Percentiles rank a stretch among this genome's conserved stretches.
These are phyloP conservation scores for Microcos paniculata DNA, from an alignment of 345 rosid genomes.

Conservation along the genomic window DNA sequence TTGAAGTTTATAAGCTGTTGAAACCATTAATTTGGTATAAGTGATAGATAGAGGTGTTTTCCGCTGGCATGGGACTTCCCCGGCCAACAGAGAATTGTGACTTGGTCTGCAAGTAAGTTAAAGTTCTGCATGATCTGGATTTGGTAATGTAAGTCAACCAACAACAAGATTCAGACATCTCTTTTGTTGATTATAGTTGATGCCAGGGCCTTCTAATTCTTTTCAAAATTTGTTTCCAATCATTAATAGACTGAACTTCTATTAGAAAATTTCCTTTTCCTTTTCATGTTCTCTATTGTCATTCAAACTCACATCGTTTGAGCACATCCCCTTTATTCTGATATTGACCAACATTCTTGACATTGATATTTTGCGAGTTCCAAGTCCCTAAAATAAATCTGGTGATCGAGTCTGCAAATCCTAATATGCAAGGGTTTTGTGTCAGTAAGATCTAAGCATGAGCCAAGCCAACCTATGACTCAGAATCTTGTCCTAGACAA, in stretches of 20 bases:
- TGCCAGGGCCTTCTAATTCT: not conserved
- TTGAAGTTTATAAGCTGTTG: not conserved
- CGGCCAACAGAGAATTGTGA: not conserved
- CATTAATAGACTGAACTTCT: not conserved
- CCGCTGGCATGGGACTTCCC: not conserved
- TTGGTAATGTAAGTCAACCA: constrained; percentile 3
- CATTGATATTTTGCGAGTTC: not conserved
- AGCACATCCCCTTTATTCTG: not conserved
- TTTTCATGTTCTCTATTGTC: not conserved
- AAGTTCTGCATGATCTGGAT: not conserved
- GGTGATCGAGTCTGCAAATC: not conserved
- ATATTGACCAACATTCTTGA: not conserved
- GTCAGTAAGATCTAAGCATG: not conserved
- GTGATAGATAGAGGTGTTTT: not conserved
- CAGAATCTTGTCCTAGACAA: not conserved
- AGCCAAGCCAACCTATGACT: not conserved
- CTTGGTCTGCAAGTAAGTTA: constrained; percentile 9
- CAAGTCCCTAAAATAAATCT: not conserved
- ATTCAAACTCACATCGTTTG: not conserved
- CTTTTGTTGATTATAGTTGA: not conserved
- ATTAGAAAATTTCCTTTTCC: not conserved
- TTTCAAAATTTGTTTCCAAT: not conserved
- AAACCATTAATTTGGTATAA: not conserved
- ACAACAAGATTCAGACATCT: not conserved
- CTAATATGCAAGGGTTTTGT: not conserved